phyloP scores from a whole-genome alignment of 495 filamentous ascomycete genomes.

The Penicillium bovifimosum region DNA sequence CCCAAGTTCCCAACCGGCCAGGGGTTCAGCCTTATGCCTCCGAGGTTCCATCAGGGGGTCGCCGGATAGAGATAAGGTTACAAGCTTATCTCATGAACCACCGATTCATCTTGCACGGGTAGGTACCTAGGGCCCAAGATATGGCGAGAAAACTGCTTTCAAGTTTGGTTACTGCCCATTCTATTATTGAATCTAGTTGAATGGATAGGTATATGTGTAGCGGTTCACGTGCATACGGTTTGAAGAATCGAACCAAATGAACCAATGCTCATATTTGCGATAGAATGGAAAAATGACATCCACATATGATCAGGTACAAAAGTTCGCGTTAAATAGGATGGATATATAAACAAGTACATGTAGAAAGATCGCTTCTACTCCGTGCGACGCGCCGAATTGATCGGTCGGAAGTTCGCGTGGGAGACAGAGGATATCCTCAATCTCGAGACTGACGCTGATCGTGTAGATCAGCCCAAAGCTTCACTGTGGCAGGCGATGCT shows the following conservation, averaged over 20 bases:
- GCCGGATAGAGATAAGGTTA: not conserved
- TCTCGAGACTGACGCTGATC: not conserved
- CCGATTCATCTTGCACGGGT: not conserved
- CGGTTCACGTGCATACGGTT: too few relatives aligned
- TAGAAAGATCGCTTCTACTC: conserved; percentile 5
- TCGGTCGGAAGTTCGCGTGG: not conserved
- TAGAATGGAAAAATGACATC: not conserved
- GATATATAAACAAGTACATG: conserved; percentile 7
- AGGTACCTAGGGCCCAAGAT: not conserved
- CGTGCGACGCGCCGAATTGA: not conserved
- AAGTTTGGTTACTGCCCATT: not conserved
- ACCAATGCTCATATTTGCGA: not conserved
- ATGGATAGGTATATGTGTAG: too few relatives aligned
- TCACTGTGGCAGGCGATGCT: not conserved
- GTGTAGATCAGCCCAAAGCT: not conserved
- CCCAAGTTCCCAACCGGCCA: too few relatives aligned
- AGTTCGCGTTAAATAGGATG: not conserved
- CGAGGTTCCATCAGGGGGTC: too few relatives aligned
- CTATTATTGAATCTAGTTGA: too few relatives aligned
- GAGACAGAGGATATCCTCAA: not conserved
- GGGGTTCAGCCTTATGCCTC: too few relatives aligned
- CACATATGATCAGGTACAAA: not conserved
- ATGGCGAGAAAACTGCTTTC: not conserved
- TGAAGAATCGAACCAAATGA: not conserved
- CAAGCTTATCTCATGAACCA: not conserved